Base-by-base conservation (phyloP, 2,329 filamentous ascomycete species). In the Venturia effusa region DNA sequence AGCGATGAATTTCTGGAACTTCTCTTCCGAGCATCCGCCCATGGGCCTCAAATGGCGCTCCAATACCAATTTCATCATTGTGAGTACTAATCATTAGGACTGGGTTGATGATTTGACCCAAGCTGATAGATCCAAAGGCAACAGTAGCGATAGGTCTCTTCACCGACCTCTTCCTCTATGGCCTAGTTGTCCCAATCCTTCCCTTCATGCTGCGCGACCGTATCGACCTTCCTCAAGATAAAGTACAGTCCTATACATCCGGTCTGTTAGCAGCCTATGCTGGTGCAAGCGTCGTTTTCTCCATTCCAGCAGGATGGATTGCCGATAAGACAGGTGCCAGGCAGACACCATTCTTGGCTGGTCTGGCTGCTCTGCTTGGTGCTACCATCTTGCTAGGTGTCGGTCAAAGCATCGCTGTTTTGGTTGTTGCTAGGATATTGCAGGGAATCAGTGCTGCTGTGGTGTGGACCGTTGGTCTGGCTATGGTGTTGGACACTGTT, bases 101-200 rank as follows among this genome's bases (percentile, higher is more conserved):
- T 37, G 6, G 24, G 8, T 48, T 1, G n/a, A 24, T 22, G 3
- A 43, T 8, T 2, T 4, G 1, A 8, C 10, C 6, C 1, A 24
- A 48, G n/a, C 5, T 10, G 11, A 48, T 22, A 19, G 13, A 24
- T 48, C 4, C 24, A 11, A n/a, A 48, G 43, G 43, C 77, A 6
- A 85, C 84, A 1, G 81, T 87, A 11, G 79, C 76, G 2, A 72
- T 83, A 24, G 81, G 80, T 48, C 76, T 83, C 1, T 84, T 84
- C 68, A 82, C 80, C 0, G 83, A 85, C 68, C 73, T 85, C 19
- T 85, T 85, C 70, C 76, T 86, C 1, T 86, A 85, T 68, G 81
- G 81, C 1, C 74, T 86, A 1, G 76, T 86, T n/a, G 82, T 85
- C 0, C 83, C 83, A 0, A 79, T 85, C 10, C 72, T 85, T 0